These are phyloP conservation scores for Quercus ilex DNA, from an alignment of 306 rosid species.

Conservation along the genomic window DNA sequence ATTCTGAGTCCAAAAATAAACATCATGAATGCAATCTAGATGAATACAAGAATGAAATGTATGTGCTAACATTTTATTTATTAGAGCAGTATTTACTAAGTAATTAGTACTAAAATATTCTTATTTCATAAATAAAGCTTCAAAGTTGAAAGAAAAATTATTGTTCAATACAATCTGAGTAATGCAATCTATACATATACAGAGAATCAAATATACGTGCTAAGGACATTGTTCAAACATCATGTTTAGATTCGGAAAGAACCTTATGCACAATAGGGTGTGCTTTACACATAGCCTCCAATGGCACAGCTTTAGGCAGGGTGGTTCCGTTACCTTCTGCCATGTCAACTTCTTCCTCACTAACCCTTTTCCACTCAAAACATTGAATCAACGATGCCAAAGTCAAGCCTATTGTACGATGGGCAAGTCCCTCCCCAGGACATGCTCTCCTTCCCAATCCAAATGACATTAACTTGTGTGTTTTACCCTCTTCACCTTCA, in stretches of 20 bases:
- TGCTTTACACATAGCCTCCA: constrained; percentile 37
- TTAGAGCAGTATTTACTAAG: no score
- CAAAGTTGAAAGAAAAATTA: background rate
- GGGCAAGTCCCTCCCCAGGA: background rate
- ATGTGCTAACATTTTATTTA: no score
- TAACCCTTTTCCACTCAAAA: constrained; percentile 40
- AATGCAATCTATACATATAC: no score
- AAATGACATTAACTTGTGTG: constrained; percentile 22
- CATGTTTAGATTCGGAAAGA: background rate
- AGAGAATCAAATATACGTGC: no score
- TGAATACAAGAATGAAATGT: no score
- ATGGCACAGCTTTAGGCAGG: constrained; percentile 32
- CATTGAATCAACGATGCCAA: constrained; percentile 38
- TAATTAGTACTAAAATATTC: no score
- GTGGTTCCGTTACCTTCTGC: constrained; percentile 26
- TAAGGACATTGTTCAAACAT: background rate
- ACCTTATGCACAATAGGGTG: constrained; percentile 7
- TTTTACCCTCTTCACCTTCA: background rate
- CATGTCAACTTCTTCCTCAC: constrained; percentile 30
- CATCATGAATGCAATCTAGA: no score
- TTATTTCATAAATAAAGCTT: background rate
- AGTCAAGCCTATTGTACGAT: background rate
- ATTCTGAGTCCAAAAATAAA: no score
- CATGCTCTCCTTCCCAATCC: constrained; percentile 11
- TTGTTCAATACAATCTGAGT: no score